A percentile compares a stretch with the other conserved stretches of the same genome.
Conservation (phyloP, 2,329 filamentous ascomycete genomes). For the Colletotrichum shisoi region DNA sequence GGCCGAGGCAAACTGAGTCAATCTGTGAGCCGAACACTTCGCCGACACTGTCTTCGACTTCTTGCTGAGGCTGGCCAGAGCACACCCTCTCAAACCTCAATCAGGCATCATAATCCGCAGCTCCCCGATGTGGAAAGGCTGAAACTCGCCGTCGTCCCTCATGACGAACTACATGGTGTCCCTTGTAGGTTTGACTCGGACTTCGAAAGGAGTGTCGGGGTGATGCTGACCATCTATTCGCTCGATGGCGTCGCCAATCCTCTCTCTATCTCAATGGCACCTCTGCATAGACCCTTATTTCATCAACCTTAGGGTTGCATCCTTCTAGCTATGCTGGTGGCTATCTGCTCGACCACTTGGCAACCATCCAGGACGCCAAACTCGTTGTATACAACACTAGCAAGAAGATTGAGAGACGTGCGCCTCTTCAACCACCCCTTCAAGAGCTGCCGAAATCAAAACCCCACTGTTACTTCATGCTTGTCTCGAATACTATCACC, state of each 20-base stretch:
- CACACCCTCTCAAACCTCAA: background rate
- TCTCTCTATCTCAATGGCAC: background rate
- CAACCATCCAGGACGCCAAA: conserved; percentile 15
- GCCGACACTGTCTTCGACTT: background rate
- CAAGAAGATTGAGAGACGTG: background rate
- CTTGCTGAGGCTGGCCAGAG: background rate
- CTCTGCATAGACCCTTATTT: background rate
- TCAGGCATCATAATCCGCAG: background rate
- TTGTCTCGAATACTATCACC: background rate
- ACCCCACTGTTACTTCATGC: background rate
- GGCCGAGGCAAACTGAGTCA: background rate
- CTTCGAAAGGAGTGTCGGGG: background rate
- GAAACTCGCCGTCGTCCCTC: background rate
- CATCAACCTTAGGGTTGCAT: background rate
- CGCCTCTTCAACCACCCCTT: background rate
- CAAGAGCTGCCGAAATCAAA: background rate
- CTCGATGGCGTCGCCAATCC: no score
- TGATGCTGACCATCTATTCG: background rate
- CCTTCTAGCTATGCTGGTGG: conserved; percentile 6
- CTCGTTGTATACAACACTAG: conserved; percentile 1
- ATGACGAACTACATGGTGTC: background rate
- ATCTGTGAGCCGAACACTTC: background rate
- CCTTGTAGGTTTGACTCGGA: background rate
- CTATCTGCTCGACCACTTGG: background rate
- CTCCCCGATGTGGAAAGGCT: background rate